These are phyloP conservation scores for Leptosphaerulina australis DNA, from an alignment of 2,329 filamentous ascomycete species.

Conservation along the genomic window DNA sequence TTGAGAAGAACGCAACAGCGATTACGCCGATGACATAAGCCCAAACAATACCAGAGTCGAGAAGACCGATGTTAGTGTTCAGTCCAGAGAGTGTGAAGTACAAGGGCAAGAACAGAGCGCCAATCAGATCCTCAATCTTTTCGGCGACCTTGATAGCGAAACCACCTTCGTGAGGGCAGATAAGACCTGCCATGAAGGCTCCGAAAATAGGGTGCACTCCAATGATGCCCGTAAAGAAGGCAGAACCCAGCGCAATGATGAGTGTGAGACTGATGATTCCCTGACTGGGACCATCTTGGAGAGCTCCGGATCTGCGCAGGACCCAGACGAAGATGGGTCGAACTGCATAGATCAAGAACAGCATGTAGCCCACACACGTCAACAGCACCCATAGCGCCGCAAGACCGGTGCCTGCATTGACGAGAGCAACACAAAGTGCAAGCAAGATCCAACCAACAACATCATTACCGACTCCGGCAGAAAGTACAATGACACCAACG, in stretches of 20 bases:
- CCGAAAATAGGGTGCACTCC: conserved; percentile 95
- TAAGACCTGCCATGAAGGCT: conserved; percentile 85
- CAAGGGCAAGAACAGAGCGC: conserved; percentile 81
- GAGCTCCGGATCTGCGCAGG: conserved; percentile 72
- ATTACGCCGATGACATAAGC: conserved; percentile 87
- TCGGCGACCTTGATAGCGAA: conserved; percentile 91
- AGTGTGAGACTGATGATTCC: conserved; percentile 82
- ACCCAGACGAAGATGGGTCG: conserved; percentile 77
- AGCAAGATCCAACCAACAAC: conserved; percentile 88
- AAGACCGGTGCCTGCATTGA: conserved; percentile 83
- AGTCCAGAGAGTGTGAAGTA: conserved; percentile 94
- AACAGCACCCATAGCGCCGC: conserved; percentile 86
- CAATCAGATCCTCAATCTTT: conserved; percentile 91
- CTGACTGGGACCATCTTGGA: conserved; percentile 89
- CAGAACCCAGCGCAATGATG: conserved; percentile 75
- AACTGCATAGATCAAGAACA: conserved; percentile 76
- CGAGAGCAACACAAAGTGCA: conserved; percentile 88
- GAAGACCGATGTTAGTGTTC: conserved; percentile 82
- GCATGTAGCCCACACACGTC: conserved; percentile 72
- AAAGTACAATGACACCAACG: conserved; percentile 86
- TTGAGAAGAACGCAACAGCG: conserved; percentile 79
- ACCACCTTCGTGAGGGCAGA: conserved; percentile 86
- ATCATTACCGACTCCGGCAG: conserved; percentile 91
- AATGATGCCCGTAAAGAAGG: conserved; percentile 89
- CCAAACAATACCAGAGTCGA: conserved; percentile 84